These are phyloP conservation scores for Polytrichum commune DNA, from an alignment of 225 moss, liverwort and hornwort species.

Conservation along the genomic window DNA sequence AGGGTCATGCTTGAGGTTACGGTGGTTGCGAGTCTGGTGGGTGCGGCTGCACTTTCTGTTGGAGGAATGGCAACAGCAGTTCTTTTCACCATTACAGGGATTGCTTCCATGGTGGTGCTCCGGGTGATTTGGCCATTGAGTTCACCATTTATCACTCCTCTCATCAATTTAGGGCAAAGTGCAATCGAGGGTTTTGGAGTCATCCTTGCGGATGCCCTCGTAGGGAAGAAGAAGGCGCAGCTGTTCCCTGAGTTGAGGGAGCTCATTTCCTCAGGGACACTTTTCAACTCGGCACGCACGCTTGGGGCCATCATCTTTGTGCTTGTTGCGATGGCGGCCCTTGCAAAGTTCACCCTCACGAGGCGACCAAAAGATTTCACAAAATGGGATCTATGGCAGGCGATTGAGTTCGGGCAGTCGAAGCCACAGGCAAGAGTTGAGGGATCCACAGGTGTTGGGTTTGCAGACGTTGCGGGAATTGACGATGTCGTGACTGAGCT, in stretches of 20 bases:
- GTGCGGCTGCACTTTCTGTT: conserved; percentile 58
- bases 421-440: conserved; percentile 99
- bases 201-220: conserved; percentile 39
- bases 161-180: conserved; percentile 36
- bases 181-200: conserved; percentile 37
- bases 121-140: conserved; percentile 72
- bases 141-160: conserved; percentile 59
- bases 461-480: conserved; percentile 95
- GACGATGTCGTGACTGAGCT: conserved; percentile 93
- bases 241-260: conserved; percentile 51
- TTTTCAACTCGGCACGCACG: conserved; percentile 67
- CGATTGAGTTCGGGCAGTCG: conserved; percentile 95
- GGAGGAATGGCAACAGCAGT: conserved; percentile 62
- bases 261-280: conserved; percentile 63
- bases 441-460: conserved; percentile 90
- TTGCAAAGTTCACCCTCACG: conserved; percentile 94
- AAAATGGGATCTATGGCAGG: conserved; percentile 99
- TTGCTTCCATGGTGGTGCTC: conserved; percentile 48
- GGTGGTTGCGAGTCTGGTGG: conserved; percentile 72
- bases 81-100: conserved; percentile 48
- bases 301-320: conserved; percentile 90
- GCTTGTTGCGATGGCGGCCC: conserved; percentile 88
- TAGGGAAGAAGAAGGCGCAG: conserved; percentile 33
- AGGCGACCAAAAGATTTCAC: conserved; percentile 97
- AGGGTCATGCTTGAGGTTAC: conserved; percentile 79